These are phyloP conservation scores for Zygotorulaspora chibaensis DNA, from an alignment of 805 yeast genomes.

Conservation along the genomic window DNA sequence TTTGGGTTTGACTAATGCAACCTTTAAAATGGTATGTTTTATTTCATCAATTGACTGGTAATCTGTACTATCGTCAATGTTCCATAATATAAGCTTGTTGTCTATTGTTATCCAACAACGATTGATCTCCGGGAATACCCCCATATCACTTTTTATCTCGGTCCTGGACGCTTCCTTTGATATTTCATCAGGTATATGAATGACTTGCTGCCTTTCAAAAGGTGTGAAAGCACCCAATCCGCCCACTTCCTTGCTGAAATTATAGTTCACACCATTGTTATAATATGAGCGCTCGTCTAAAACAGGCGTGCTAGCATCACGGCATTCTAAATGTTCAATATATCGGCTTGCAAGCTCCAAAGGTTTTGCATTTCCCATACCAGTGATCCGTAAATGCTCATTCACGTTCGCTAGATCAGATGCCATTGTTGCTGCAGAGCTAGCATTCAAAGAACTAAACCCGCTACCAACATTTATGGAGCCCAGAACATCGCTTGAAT, in stretches of 20 bases:
- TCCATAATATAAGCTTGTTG: conserved; percentile 81
- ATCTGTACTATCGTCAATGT: conserved; percentile 58
- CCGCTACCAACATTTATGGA: conserved; percentile 1
- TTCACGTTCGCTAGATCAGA: conserved; percentile 16
- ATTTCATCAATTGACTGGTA: conserved; percentile 80
- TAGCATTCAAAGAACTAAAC: conserved; percentile 2
- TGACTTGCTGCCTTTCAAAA: conserved; percentile 64
- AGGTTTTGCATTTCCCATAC: conserved; percentile 36
- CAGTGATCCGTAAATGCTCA: conserved; percentile 34
- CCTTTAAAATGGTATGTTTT: conserved; percentile 69
- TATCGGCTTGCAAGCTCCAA: conserved; percentile 58
- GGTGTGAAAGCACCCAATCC: conserved; percentile 57
- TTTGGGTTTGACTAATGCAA: conserved; percentile 76
- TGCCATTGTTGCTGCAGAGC: conserved; percentile 6
- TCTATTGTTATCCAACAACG: conserved; percentile 86
- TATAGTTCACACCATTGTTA: conserved; percentile 62
- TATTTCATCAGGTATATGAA: conserved; percentile 76
- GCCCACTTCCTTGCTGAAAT: conserved; percentile 50
- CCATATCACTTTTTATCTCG: conserved; percentile 69
- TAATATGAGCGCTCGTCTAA: conserved; percentile 46
- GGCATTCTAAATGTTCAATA: conserved; percentile 51
- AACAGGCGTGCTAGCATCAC: conserved; percentile 56
- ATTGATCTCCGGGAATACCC: conserved; percentile 72
- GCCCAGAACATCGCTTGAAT: background rate
- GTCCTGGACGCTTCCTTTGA: conserved; percentile 66